Base-by-base conservation (phyloP, 2,329 filamentous ascomycete genomes). In the Penicillium polonicum region DNA sequence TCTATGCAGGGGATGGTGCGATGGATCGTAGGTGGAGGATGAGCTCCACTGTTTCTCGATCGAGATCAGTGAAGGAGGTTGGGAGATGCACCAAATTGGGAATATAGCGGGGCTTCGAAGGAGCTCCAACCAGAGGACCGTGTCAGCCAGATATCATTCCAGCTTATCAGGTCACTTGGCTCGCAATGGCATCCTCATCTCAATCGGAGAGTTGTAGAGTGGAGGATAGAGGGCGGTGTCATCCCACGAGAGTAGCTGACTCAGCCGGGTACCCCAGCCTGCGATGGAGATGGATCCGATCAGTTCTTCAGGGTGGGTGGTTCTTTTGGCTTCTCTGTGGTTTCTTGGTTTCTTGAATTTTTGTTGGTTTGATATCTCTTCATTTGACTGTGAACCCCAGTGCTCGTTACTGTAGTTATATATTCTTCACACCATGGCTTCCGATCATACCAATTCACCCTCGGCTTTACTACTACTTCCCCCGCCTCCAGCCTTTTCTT, bases 391-490 rank as follows among this genome's bases (percentile, higher is more conserved):
- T 25, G 36, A 27, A 36, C 12, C 17, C 41, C 31, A 36, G 15
- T 36, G 5, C 13, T 19, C 12, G 10, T 25, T 45, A n/a, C 31
- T 48, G 25, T 39, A 52, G n/a, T 58, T 56, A 12, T 27, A 39
- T 52, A 42, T 51, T 38, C 41, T 15, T 59, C 21, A 25, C 62
- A 58, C 55, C 59, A 73, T 72, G 70, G 59, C 61, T 55, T 60
- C 64, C 48, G 58, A 66, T 60, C 52, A 29, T 45, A 48, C 52
- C 45, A 60, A 57, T 41, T 60, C 63, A 43, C 59, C 68, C 55
- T 68, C 72, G 64, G 68, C 68, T 25, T 79, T 91, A 36, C 79
- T 91, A 17, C 78, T 91, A 52, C 83, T 88, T 19, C 80, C 83
- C 43, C 85, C 87, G 48, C 86, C 87, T 29, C 76, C 79, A 31